Evolutionary conservation across 1,284 basidiomycete genomes (phyloP), one percentile per base, ranked within the genome.

Genomic region (Moesziomyces antarcticus): DNA sequence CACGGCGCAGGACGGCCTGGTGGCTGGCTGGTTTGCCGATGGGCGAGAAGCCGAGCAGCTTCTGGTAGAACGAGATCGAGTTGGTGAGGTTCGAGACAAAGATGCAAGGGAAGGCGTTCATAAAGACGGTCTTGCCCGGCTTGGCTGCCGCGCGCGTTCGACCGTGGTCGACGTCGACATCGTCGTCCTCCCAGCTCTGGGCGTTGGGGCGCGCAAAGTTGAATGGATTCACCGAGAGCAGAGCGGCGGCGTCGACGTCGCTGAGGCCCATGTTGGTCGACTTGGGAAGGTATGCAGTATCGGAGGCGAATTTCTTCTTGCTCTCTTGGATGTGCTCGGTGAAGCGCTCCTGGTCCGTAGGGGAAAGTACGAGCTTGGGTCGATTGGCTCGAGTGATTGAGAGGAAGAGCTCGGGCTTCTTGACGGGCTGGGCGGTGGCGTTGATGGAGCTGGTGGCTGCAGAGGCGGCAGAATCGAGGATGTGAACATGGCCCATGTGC

Each of bases 201-300:
- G 56, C 50, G 18, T 57, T 53, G 37, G 52, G 11, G 1, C 56
- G 59, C 16, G 49, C 42, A 35, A 48, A 71, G 51, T 75, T 75
- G 73, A 56, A 75, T 2, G 67, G 68, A 48, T 75, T 75, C 24
- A 63, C 58, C 21, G 63, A 67, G 7, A 75, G 47, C 22, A 70
- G 30, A 0, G 73, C 73, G 2, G 73, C 73, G 0, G 73, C 73
- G 21, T 70, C 73, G 20, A 49, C 60, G 21, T 70, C 65, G 51
- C 59, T 63, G 33, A 75, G 51, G n/a, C 73, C 73, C 73, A 75
- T 75, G 46, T 75, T 75, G 43, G 73, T 71, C 7, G 73, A 56
- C 25, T 75, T 75, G 56, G 73, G 73, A 4, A 75, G 51, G 40
- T 71, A 70, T 5, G 73, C 63, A 0, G 73, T 75, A 44, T 75